Evolutionary conservation across 31 red algal species (phyloP).

Genomic region (Bonnemaisonia californica): DNA sequence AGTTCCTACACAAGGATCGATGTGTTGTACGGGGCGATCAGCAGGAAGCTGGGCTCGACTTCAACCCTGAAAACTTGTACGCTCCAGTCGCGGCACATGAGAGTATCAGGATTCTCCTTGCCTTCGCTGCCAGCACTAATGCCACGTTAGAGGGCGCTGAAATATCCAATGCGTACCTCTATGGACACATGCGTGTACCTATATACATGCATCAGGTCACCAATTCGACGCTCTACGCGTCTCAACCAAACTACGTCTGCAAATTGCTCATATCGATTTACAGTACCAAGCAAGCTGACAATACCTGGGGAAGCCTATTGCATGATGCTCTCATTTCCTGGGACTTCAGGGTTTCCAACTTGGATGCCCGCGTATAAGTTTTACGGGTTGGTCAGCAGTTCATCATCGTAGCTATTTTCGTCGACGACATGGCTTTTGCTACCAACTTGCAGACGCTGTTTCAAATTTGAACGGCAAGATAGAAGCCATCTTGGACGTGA

Average conservation of each 20-base stretch:
- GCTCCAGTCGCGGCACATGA: no score
- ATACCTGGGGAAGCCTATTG: conserved; percentile 14
- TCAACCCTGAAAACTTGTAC: no score
- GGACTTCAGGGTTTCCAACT: not conserved
- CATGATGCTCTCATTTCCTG: conserved; percentile 5
- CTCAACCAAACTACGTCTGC: conserved; percentile 4
- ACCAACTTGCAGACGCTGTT: not conserved
- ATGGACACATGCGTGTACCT: conserved; percentile 2
- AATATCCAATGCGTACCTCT: conserved; percentile 25
- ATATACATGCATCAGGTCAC: conserved; percentile 29
- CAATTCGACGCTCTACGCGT: not conserved
- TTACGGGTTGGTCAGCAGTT: not conserved
- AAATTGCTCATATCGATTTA: conserved; percentile 23
- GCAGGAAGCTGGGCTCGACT: no score
- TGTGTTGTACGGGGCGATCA: no score
- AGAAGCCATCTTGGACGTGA: conserved; percentile 1
- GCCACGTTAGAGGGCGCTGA: no score
- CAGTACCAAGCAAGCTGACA: conserved; percentile 12
- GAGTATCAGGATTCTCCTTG: no score
- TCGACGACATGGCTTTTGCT: conserved; percentile 22
- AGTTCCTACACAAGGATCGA: no score
- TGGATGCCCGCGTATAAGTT: conserved; percentile 7
- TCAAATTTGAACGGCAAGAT: not conserved
- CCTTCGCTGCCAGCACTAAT: no score
- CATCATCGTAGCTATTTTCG: conserved; percentile 3